phyloP scores from a whole-genome alignment of 257 asterid species.

The Nicotiana obtusifolia region DNA sequence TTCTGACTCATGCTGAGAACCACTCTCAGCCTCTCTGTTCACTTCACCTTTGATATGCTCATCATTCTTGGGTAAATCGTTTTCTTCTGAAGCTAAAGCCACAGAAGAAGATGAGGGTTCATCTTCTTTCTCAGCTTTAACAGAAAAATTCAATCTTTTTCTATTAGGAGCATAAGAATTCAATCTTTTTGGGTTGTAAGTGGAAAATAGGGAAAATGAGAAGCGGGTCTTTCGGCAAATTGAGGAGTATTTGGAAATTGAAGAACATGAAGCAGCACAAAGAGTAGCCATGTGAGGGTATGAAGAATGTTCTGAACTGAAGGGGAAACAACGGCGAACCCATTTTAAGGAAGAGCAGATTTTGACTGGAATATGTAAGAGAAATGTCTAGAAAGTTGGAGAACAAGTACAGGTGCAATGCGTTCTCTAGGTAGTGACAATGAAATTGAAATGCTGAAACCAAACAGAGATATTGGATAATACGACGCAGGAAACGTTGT shows the following conservation, averaged over 20 bases:
- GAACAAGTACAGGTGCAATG: constrained; percentile 39
- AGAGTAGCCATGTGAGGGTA: constrained; percentile 40
- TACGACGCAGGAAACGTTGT: not conserved
- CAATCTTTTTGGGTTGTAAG: constrained; percentile 30
- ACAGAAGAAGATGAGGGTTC: constrained; percentile 41
- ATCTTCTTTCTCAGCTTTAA: constrained; percentile 42
- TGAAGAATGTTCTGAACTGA: not conserved
- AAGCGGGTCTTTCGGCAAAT: constrained; percentile 18
- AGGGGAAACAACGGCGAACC: constrained; percentile 5
- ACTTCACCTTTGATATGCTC: too few species aligned
- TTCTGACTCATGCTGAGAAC: constrained; percentile 11
- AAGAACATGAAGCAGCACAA: constrained; percentile 27
- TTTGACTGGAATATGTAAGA: constrained; percentile 15
- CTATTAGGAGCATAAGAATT: not conserved
- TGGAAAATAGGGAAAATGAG: constrained; percentile 12
- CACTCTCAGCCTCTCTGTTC: too few species aligned
- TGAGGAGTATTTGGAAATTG: constrained; percentile 24
- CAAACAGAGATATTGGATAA: constrained; percentile 14
- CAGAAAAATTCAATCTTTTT: constrained; percentile 42
- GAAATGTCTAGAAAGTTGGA: constrained; percentile 55
- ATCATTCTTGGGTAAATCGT: constrained; percentile 24
- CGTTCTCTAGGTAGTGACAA: constrained; percentile 21
- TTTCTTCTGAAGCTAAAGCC: constrained; percentile 48
- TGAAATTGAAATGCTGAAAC: not conserved
- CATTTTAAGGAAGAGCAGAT: not conserved